Evolutionary conservation across 2,329 filamentous ascomycete genomes (phyloP), one percentile per base, ranked within the genome.

Genomic region (Penicillium sp.): DNA sequence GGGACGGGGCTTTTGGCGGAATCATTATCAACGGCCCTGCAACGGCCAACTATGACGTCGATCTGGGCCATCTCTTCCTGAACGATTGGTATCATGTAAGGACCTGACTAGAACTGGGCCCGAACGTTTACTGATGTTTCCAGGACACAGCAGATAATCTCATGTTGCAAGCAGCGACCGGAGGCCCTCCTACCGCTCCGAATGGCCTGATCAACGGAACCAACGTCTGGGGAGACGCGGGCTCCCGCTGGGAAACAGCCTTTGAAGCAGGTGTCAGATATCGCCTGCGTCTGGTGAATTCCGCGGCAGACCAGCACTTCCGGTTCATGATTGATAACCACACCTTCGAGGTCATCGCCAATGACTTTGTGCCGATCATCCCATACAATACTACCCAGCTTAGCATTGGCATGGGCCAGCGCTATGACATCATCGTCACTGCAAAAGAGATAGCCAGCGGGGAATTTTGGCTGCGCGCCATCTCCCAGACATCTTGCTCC

Each of bases 1-100:
- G 74, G 68, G 81, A 88, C 59, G 88, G 88, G 1, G 75, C 89
- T 0, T 78, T 85, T 31, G 88, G 88, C 0, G 82, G 82, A 3
- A 84, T 91, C 44, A 75, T 89, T 3, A 76, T 80, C 35, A 71
- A 79, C 56, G 78, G 77, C 2, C 78, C 78, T 7, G 71, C 76
- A 4, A 77, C 70, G 48, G 71, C 72, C 30, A 72, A 79, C 48
- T 80, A 79, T 50, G 76, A 80, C 52, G 70, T 70, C 3, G 76
- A 78, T 56, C 66, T 69, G 58, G 77, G 77, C 1, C 64, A 70
- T 1, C 59, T 79, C 2, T 64, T 78, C 38, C 65, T 79, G 41
- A 70, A 68, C 38, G 78, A 79, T 59, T 78, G 75, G 73, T 57
- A 62, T 17, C 65, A 70, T 55, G 30, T 31, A 31, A 31, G 30